Base-by-base conservation (phyloP, 2,329 filamentous ascomycete genomes). In the Pseudogymnoascus sp. region DNA sequence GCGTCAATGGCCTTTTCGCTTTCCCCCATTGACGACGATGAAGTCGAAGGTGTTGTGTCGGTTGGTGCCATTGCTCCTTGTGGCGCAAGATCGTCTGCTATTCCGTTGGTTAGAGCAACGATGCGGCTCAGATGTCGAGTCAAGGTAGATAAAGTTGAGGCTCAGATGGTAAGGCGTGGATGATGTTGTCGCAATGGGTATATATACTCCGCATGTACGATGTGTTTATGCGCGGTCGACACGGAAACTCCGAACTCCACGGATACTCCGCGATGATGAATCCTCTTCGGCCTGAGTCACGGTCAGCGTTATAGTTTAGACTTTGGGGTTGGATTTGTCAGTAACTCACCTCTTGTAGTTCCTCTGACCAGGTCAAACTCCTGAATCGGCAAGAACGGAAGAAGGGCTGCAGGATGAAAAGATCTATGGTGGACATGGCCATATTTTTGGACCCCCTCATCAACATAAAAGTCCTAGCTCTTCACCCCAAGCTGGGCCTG, bases 391-490 rank as follows among this genome's bases (percentile, higher is more conserved):
- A 30, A 23, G 26, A 41, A 45, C n/a, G 12, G 26, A 15, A 9
- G 26, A 10, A 18, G 26, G 26, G 15, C 10, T 30, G 15, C 26
- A 30, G 45, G 45, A 7, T 18, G 23, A 10, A 7, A 52, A 30
- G 23, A 52, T 48, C 30, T 52, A 15, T 18, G n/a, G n/a, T 9
- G 23, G 45, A 30, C 45, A 52, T 52, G 45, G 45, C 18, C 8
- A 12, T 2, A 30, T 52, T 52, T 52, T 30, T 33, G 5, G n/a
- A 19, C 26, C 26, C 45, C 45, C 26, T 30, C 26, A 18, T 30
- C 45, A 19, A 52, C 26, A 52, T 12, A 52, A 52, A 52, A 13
- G 35, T 30, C 45, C 45, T 52, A 52, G 45, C 45, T 52, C 41
- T 15, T 18, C 30, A 45, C 45, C 41, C 39, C 45, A 52, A 52